phyloP scores from a whole-genome alignment of 2,329 filamentous ascomycete genomes.

The Thermothelomyces thermophilus region DNA sequence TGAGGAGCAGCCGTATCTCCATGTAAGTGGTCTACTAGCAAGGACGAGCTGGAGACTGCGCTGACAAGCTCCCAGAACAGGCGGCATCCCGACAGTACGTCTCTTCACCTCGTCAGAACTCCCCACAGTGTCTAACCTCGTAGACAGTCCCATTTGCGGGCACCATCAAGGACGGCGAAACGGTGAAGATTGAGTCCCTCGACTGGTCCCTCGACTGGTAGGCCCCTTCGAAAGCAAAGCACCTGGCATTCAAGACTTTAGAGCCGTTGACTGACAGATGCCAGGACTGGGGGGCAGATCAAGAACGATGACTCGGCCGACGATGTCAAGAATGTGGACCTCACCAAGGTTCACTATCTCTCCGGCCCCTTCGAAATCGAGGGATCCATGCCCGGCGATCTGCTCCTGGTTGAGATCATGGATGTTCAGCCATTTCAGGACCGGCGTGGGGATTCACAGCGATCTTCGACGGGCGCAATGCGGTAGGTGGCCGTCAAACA shows the following conservation, averaged over 20 bases:
- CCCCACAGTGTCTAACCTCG: background rate
- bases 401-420: slow-evolving; percentile 82
- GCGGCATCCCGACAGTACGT: slow-evolving; percentile 83
- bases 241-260: no score
- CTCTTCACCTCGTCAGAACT: no score
- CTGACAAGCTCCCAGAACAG: slow-evolving; percentile 55
- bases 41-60: background rate
- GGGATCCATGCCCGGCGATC: slow-evolving; percentile 74
- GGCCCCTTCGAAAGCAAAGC: no score
- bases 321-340: slow-evolving; percentile 75
- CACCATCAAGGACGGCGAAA: slow-evolving; percentile 73
- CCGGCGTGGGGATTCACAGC: slow-evolving; percentile 85
- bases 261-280: no score
- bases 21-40: slow-evolving; percentile 46
- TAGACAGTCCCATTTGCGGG: slow-evolving; percentile 62
- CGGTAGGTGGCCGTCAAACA: slow-evolving; percentile 35
- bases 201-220: slow-evolving; percentile 53
- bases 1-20: slow-evolving; percentile 60
- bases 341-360: slow-evolving; percentile 80
- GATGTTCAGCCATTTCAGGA: slow-evolving; percentile 86
- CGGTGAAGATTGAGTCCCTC: slow-evolving; percentile 88
- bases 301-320: slow-evolving; percentile 85
- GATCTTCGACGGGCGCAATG: slow-evolving; percentile 72
- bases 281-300: slow-evolving; percentile 70
- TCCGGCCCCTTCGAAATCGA: slow-evolving; percentile 85